Conservation (phyloP, 768 basidiomycete species). For the Termitomyces sp. region DNA sequence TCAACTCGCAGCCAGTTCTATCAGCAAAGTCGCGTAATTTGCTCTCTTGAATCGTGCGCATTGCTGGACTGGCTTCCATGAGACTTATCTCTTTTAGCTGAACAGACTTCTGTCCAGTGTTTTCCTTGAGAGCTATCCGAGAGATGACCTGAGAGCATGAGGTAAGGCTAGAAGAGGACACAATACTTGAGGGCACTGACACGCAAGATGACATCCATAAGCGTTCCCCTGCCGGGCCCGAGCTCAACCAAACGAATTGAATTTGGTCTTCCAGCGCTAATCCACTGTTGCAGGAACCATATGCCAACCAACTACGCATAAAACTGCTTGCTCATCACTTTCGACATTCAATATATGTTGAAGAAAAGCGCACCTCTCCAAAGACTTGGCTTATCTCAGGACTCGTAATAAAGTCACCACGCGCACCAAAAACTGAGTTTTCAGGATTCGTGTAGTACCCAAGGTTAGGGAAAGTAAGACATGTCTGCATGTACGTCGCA, state of each 20-base stretch:
- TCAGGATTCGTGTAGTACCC: conserved; percentile 88
- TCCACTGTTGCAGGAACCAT: conserved; percentile 84
- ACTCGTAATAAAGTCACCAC: conserved; percentile 94
- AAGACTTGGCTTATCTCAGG: conserved; percentile 97
- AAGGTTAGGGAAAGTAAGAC: conserved; percentile 83
- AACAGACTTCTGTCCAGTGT: background rate
- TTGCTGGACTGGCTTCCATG: conserved; percentile 74
- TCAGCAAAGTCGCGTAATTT: conserved; percentile 39
- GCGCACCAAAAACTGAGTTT: conserved; percentile 76
- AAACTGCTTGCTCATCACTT: conserved; percentile 39
- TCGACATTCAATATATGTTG: conserved; percentile 10
- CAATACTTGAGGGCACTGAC: conserved; percentile 41
- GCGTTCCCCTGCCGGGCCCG: conserved; percentile 90
- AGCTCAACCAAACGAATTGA: conserved; percentile 81
- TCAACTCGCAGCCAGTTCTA: conserved; percentile 37
- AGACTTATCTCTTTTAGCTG: conserved; percentile 60
- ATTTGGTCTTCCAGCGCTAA: conserved; percentile 43
- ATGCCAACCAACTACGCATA: conserved; percentile 72
- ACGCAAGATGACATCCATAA: conserved; percentile 86
- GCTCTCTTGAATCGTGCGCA: conserved; percentile 61
- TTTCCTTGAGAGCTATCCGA: conserved; percentile 39
- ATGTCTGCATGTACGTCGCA: conserved; percentile 89
- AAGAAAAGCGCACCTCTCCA: conserved; percentile 72
- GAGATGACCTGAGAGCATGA: conserved; percentile 44
- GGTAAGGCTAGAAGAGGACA: background rate